Conservation (phyloP, 306 rosid genomes). For the Acacia acuminata region DNA sequence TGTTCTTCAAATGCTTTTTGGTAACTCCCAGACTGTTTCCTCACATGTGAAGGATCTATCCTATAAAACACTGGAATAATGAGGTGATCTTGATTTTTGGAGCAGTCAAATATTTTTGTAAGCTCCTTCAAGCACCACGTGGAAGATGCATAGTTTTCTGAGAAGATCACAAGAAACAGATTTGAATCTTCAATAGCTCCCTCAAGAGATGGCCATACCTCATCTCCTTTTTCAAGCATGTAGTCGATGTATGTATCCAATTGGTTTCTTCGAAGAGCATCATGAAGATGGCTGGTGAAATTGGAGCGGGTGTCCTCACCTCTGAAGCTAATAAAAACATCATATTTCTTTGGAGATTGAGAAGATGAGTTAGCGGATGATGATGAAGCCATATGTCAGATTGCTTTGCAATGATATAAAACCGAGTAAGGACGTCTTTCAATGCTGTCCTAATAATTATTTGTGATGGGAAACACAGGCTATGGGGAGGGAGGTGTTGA, state of each 20-base stretch:
- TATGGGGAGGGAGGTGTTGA: too few relatives aligned
- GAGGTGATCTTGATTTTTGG: background rate
- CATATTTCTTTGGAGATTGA: background rate
- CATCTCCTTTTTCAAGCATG: background rate
- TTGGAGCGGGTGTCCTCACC: background rate
- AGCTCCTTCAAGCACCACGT: background rate
- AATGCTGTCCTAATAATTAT: too few relatives aligned
- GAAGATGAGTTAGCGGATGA: background rate
- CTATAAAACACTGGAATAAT: background rate
- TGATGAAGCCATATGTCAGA: background rate
- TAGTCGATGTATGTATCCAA: background rate
- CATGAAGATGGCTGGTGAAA: background rate
- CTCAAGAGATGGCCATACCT: background rate
- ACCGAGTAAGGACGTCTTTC: too few relatives aligned
- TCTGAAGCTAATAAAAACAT: background rate
- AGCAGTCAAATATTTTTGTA: background rate
- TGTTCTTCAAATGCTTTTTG: background rate
- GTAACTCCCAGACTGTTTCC: background rate
- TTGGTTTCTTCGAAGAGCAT: background rate
- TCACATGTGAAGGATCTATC: background rate
- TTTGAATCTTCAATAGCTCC: background rate
- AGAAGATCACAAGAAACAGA: background rate
- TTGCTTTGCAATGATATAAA: background rate
- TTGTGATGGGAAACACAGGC: too few relatives aligned
- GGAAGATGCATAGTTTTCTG: background rate